phyloP scores from a whole-genome alignment of 352 stramenopile genomes.

The Pythium folliculosum region DNA sequence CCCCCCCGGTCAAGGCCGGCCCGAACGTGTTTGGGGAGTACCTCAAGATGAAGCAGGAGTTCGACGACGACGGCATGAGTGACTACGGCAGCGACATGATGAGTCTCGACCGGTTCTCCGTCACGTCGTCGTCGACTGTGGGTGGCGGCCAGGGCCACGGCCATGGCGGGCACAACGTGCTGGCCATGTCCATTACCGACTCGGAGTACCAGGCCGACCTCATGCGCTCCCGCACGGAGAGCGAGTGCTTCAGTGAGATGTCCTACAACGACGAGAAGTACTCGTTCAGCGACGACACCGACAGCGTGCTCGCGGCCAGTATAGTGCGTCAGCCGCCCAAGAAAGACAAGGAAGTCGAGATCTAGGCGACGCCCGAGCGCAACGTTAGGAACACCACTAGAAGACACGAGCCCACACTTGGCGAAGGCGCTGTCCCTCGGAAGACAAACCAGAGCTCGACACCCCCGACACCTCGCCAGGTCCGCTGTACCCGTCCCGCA shows the following conservation, averaged over 20 bases:
- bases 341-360: conserved; percentile 62
- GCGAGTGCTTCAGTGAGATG: conserved; percentile 78
- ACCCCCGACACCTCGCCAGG: not conserved
- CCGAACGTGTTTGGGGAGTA: conserved; percentile 76
- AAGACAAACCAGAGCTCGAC: not conserved
- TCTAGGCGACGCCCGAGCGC: conserved; percentile 34
- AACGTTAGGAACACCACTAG: conserved; percentile 13
- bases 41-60: conserved; percentile 77
- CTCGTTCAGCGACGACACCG: conserved; percentile 59
- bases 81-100: conserved; percentile 60
- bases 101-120: conserved; percentile 53
- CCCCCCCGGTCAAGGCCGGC: conserved; percentile 44
- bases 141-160: conserved; percentile 22
- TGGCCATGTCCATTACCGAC: conserved; percentile 62
- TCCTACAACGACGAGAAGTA: conserved; percentile 86
- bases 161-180: conserved; percentile 17
- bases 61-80: conserved; percentile 49
- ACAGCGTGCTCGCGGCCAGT: conserved; percentile 37
- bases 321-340: conserved; percentile 22
- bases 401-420: not conserved
- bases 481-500: not conserved
- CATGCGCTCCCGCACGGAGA: conserved; percentile 45
- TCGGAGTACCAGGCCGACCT: conserved; percentile 68
- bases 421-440: not conserved
- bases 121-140: conserved; percentile 46